Conservation (phyloP, 2,329 filamentous ascomycete genomes). For the Diplodia corticola region DNA sequence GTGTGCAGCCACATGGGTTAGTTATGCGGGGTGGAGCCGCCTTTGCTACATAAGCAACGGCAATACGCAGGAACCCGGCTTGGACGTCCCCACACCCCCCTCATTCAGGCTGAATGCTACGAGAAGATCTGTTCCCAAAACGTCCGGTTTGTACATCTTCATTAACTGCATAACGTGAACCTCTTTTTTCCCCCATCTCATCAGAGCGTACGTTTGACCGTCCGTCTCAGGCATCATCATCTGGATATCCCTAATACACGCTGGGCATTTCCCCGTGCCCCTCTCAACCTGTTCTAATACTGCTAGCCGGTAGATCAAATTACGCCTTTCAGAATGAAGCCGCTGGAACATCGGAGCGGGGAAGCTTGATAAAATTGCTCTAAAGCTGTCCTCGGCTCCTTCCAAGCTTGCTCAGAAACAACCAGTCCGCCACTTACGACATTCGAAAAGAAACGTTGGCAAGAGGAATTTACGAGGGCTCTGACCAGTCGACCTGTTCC, state of each 20-base stretch:
- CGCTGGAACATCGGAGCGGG: background rate
- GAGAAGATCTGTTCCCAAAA: background rate
- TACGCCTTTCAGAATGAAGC: background rate
- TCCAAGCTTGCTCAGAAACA: background rate
- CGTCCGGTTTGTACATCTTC: slow-evolving; percentile 4
- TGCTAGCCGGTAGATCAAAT: background rate
- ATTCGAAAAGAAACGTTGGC: background rate
- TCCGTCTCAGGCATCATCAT: background rate
- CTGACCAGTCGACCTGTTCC: slow-evolving; percentile 97
- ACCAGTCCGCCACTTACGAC: slow-evolving; percentile 1
- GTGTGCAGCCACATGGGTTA: too few relatives aligned
- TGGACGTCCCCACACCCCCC: too few relatives aligned
- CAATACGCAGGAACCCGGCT: too few relatives aligned
- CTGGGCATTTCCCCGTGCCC: background rate
- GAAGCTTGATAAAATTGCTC: background rate
- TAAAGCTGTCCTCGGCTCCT: background rate
- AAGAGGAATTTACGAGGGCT: slow-evolving; percentile 52
- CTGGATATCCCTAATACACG: background rate
- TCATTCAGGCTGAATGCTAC: too few relatives aligned
- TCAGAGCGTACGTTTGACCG: background rate
- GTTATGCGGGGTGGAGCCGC: too few relatives aligned
- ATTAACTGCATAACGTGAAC: slow-evolving; percentile 12
- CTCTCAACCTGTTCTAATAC: slow-evolving; percentile 5
- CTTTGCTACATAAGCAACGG: too few relatives aligned
- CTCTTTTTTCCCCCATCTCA: slow-evolving; percentile 11